Percentiles rank a stretch among this genome's conserved stretches.
Evolutionary conservation across 441 rosid species (phyloP).

Genomic region (Gossypium laxum): DNA sequence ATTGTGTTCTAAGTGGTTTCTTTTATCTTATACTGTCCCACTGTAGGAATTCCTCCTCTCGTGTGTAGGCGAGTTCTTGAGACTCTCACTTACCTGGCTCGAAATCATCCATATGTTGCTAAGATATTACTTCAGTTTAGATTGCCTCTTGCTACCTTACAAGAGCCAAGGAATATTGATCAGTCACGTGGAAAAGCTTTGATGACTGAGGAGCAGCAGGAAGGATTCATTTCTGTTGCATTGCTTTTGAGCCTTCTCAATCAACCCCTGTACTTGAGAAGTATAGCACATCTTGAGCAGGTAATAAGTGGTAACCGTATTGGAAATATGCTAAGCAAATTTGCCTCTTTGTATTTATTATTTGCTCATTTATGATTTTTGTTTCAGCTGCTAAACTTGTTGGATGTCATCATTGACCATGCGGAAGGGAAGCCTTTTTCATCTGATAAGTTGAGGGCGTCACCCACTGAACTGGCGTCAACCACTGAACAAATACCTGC

Average conservation of each 20-base stretch:
- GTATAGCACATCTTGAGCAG: constrained; percentile 97
- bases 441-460: constrained; percentile 38
- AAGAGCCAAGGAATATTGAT: constrained; percentile 31
- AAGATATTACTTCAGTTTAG: constrained; percentile 67
- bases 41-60: constrained; percentile 82
- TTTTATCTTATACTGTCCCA: background rate
- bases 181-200: constrained; percentile 63
- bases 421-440: constrained; percentile 54
- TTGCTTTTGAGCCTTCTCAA: constrained; percentile 83
- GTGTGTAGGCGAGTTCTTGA: constrained; percentile 88
- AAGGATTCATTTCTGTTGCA: constrained; percentile 51
- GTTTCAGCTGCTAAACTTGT: constrained; percentile 72
- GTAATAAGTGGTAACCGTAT: constrained; percentile 36
- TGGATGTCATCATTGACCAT: constrained; percentile 79
- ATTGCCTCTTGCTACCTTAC: constrained; percentile 41
- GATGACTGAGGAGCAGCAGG: constrained; percentile 43
- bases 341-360: background rate
- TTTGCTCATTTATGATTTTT: constrained; percentile 13
- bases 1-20: background rate
- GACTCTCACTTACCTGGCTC: constrained; percentile 74
- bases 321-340: background rate
- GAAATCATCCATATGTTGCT: constrained; percentile 75
- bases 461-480: constrained; percentile 38
- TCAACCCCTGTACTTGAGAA: constrained; percentile 86
- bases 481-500: constrained; percentile 35